Evolutionary conservation across 2,329 filamentous ascomycete genomes (phyloP), one percentile per base, ranked within the genome.

Genomic region (Pseudogymnoascus sp.): DNA sequence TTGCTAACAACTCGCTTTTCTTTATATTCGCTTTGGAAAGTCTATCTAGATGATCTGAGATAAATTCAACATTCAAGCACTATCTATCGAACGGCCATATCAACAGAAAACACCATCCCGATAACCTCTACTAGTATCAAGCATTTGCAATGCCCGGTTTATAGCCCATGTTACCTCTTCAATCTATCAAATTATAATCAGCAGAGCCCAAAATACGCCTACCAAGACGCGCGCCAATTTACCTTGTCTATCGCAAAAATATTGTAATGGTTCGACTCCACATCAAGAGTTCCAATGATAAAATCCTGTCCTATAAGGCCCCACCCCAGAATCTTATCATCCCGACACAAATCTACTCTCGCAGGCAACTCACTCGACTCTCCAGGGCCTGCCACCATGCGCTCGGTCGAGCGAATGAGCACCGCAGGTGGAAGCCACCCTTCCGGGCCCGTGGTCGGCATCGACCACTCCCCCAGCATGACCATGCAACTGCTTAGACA

Each of bases 281-380:
- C 49, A 55, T 55, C 49, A 55, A 55, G 8, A 55, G 49, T 55
- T 16, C 28, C 49, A 55, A 55, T 55, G 16, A 55, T 55, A 55
- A 55, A 55, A 12, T 55, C 49, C n/a, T 22, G 49, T 8, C 49
- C 49, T 12, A 55, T 55, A 33, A 4, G 16, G 5, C 28, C 49
- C 49, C 49, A 55, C n/a, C 49, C 25, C 9, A 55, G 49, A 19
- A 55, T 33, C 16, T 55, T 55, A 33, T 55, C 49, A 33, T 55
- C 49, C 8, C 49, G 49, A 4, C 16, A 11, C 9, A 55, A 33
- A 33, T 55, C 49, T 12, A 55, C 28, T 33, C 25, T 55, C 9
- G 49, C 28, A 19, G 49, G 49, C 9, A 33, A 55, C 16, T 33
- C 49, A 55, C 9, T 12, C 9, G 49, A 33, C 28, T 14, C 8